Evolutionary conservation across 2,329 filamentous ascomycete genomes (phyloP), one percentile per base, ranked within the genome.

Genomic region (Colletotrichum sp.): DNA sequence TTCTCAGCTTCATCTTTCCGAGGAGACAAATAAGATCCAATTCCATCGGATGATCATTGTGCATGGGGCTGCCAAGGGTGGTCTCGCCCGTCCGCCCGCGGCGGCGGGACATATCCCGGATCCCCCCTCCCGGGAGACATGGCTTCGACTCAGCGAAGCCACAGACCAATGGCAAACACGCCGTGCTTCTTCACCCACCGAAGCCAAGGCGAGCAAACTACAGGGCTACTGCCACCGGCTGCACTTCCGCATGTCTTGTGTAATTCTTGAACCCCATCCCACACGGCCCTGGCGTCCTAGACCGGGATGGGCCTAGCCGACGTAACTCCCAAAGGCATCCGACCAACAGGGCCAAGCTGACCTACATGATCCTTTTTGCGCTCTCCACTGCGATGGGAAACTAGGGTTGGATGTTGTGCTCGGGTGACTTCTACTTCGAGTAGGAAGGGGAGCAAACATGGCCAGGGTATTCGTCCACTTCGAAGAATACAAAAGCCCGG

Each of bases 401-500:
- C 72, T 18, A 16, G 64, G 21, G 71, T 55, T 66, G 32, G 14
- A 61, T 3, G 14, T 13, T 39, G 13, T 32, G 61, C 36, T 36
- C 28, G 10, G 55, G 28, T 18, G 21, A 55, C 34, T 32, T 57
- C 68, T 57, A 16, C 70, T 59, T 60, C 30, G 64, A 60, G 65
- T n/a, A 48, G 18, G 34, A 65, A 28, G 7, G 30, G 32, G 63
- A 48, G 63, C 72, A 72, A 75, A 72, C 69, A 68, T 36, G 13
- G 61, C 68, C 30, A 16, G 69, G 72, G 55, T 48, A 18, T 26
- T 24, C 57, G 32, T 67, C 63, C 24, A 48, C 32, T 28, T 48
- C 26, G 26, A 61, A n/a, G 43, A 7, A 68, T 75, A 75, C 36
- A 75, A 73, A 75, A 68, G 21, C 64, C 59, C 13, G 30, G 26